Evolutionary conservation across 768 basidiomycete species (phyloP).

Genomic region (Boletus patriciae): DNA sequence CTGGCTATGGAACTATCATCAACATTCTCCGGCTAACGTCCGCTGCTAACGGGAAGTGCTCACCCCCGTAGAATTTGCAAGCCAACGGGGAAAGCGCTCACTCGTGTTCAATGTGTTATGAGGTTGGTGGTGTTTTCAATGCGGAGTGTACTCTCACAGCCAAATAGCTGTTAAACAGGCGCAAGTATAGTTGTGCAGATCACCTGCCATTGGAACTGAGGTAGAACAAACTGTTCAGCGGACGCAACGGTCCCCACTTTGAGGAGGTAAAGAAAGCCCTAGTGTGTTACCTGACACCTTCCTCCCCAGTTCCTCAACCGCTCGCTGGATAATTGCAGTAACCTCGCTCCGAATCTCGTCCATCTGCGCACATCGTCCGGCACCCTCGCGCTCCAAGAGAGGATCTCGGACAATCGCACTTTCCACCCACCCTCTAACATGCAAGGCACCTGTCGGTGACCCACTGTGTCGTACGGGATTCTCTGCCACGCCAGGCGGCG

Average conservation of each 20-base stretch:
- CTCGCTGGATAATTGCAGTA: conserved; percentile 51
- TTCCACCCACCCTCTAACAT: conserved; percentile 17
- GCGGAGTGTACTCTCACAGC: neutral
- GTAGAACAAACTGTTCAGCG: neutral
- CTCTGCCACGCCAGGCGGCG: neutral
- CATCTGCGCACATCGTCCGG: conserved; percentile 28
- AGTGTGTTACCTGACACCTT: conserved; percentile 45
- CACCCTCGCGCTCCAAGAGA: conserved; percentile 6
- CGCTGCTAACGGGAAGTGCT: neutral
- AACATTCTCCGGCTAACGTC: too few species aligned
- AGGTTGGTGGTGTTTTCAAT: neutral
- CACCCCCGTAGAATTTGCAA: neutral
- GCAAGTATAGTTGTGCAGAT: neutral
- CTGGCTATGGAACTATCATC: neutral
- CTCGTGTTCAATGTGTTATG: neutral
- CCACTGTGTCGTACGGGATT: neutral
- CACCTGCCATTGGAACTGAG: neutral
- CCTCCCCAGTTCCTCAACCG: conserved; percentile 55
- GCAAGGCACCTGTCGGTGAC: neutral
- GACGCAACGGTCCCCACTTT: neutral
- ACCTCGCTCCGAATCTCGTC: conserved; percentile 50
- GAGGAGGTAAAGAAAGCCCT: conserved; percentile 1
- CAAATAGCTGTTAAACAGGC: neutral
- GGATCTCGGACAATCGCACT: neutral
- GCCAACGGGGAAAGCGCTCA: neutral